Percentiles rank a stretch among this genome's conserved stretches.
Evolutionary conservation across 169 alveolate species (phyloP).

Genomic region (Plasmodium gaboni): DNA sequence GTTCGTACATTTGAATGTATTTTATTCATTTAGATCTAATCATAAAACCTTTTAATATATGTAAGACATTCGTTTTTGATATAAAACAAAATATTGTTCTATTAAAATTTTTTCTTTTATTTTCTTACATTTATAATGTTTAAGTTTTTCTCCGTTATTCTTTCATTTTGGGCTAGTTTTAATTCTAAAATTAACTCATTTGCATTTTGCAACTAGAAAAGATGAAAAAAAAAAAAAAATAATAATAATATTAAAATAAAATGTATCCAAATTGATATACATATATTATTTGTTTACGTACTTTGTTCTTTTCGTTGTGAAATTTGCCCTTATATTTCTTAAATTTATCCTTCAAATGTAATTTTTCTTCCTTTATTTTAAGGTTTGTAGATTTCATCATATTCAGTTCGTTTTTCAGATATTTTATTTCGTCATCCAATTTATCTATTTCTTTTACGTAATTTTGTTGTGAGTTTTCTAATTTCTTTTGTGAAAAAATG

Average conservation of each 20-base stretch:
- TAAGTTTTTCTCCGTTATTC: too few relatives aligned
- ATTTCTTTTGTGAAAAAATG: conserved; percentile 29
- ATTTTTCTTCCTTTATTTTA: conserved; percentile 49
- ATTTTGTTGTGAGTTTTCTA: conserved; percentile 18
- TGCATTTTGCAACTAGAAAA: conserved; percentile 21
- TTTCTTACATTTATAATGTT: too few relatives aligned
- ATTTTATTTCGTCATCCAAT: conserved; percentile 43
- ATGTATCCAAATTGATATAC: neutral
- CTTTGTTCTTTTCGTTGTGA: conserved; percentile 32
- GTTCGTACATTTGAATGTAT: too few relatives aligned
- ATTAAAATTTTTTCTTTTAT: too few relatives aligned
- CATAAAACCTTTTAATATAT: too few relatives aligned
- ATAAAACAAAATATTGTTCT: too few relatives aligned
- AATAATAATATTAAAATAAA: too few relatives aligned
- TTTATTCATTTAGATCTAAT: too few relatives aligned
- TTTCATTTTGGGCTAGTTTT: neutral
- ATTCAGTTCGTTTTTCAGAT: conserved; percentile 52
- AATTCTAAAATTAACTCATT: conserved; percentile 30
- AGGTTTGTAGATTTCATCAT: conserved; percentile 27
- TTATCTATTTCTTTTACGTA: conserved; percentile 12
- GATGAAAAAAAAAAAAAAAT: neutral
- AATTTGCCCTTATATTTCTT: conserved; percentile 12
- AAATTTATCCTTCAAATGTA: conserved; percentile 24
- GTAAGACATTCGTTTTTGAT: too few relatives aligned
- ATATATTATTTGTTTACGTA: conserved; percentile 4